A percentile compares a stretch with the other conserved stretches of the same genome.
These are phyloP conservation scores for Aspergillus caelatus DNA, from an alignment of 2,329 filamentous ascomycete species.

Conservation along the genomic window DNA sequence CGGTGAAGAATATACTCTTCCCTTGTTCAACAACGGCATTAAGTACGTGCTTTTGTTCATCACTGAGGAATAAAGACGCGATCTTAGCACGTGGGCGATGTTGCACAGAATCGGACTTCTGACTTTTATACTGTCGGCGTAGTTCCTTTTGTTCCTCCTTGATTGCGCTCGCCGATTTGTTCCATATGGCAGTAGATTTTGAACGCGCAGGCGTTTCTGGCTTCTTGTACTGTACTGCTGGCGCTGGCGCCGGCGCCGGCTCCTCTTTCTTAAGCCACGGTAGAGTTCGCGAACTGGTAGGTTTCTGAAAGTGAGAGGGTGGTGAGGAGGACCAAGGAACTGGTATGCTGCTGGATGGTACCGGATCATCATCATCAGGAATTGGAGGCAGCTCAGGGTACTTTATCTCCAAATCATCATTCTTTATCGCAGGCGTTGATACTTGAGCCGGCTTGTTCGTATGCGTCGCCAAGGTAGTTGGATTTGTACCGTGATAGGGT, in stretches of 20 bases:
- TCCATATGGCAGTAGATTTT: slow-evolving; percentile 62
- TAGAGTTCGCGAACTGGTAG: slow-evolving; percentile 65
- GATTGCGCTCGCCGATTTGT: slow-evolving; percentile 71
- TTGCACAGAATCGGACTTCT: slow-evolving; percentile 40
- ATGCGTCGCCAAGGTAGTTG: background rate
- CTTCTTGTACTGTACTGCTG: slow-evolving; percentile 25
- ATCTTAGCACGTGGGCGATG: slow-evolving; percentile 40
- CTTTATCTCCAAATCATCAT: slow-evolving; percentile 30
- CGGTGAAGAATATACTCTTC: slow-evolving; percentile 96
- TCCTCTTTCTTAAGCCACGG: slow-evolving; percentile 57
- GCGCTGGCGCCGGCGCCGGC: slow-evolving; percentile 19
- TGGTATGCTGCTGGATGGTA: slow-evolving; percentile 56
- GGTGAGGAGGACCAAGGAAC: slow-evolving; percentile 72
- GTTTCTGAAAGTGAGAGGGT: slow-evolving; percentile 46
- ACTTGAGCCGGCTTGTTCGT: background rate
- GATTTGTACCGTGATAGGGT: slow-evolving; percentile 9
- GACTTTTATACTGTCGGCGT: slow-evolving; percentile 60
- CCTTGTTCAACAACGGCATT: slow-evolving; percentile 77
- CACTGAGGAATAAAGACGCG: slow-evolving; percentile 71
- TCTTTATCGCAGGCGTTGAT: slow-evolving; percentile 10
- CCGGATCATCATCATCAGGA: slow-evolving; percentile 29
- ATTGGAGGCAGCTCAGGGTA: slow-evolving; percentile 41
- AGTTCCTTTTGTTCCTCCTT: slow-evolving; percentile 78
- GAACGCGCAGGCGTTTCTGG: slow-evolving; percentile 50
- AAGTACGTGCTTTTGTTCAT: slow-evolving; percentile 83